These are phyloP conservation scores for Linnemannia hyalina DNA, from an alignment of 192 early-diverging fungal genomes.

Conservation along the genomic window DNA sequence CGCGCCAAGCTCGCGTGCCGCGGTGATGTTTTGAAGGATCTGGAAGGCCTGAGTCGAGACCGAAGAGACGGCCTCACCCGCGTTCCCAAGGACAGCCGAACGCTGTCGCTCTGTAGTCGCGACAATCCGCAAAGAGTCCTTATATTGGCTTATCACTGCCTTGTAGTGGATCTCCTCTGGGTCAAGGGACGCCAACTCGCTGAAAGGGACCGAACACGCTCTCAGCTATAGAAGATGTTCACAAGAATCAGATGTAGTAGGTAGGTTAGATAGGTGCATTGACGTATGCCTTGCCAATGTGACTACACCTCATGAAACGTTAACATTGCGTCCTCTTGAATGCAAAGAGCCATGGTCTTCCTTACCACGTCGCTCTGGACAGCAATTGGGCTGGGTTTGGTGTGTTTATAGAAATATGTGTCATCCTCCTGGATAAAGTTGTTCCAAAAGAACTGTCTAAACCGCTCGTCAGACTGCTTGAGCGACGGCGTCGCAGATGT, in stretches of 20 bases:
- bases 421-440: constrained; percentile 49
- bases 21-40: constrained; percentile 62
- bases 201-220: constrained; percentile 19
- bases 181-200: neutral
- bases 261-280: no score
- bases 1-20: constrained; percentile 60
- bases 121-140: constrained; percentile 57
- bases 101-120: constrained; percentile 41
- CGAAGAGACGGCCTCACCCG: constrained; percentile 34
- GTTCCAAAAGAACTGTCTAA: constrained; percentile 47
- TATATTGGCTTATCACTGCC: constrained; percentile 14
- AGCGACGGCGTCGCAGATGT: neutral
- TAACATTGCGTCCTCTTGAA: neutral
- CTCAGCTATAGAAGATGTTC: constrained; percentile 3
- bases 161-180: constrained; percentile 18
- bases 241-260: no score
- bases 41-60: constrained; percentile 44
- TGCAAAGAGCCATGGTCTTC: neutral
- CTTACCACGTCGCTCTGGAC: constrained; percentile 4
- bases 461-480: constrained; percentile 33
- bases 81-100: constrained; percentile 52
- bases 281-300: no score
- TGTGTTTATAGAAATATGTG: constrained; percentile 15
- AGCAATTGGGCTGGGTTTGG: neutral
- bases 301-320: neutral